Evolutionary conservation across 164 flowering plant genomes (phyloP).

Genomic region (Protea cynaroides): DNA sequence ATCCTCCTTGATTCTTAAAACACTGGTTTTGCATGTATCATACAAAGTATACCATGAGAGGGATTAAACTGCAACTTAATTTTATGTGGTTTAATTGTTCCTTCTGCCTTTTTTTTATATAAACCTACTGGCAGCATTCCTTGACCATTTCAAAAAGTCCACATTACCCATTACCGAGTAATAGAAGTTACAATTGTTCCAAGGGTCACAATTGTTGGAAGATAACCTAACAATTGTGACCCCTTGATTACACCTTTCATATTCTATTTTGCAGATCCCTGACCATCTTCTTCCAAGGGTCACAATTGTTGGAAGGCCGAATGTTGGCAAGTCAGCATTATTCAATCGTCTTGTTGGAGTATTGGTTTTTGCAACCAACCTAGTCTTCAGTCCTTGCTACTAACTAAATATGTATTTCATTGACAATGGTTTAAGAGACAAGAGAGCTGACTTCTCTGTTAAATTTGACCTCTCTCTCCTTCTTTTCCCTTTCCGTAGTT

Average conservation of each 20-base stretch:
- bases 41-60: neutral
- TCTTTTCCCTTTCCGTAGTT: neutral
- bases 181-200: neutral
- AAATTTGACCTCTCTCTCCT: neutral
- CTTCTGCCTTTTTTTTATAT: neutral
- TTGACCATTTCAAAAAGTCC: no score
- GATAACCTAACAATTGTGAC: no score
- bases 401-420: neutral
- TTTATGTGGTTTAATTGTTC: neutral
- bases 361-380: slow-evolving; percentile 13
- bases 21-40: no score
- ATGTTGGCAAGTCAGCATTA: slow-evolving; percentile 98
- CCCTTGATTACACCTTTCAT: neutral
- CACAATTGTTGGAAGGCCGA: slow-evolving; percentile 95
- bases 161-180: no score
- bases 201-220: no score
- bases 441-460: neutral
- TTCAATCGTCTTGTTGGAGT: slow-evolving; percentile 98
- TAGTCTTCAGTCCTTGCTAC: neutral
- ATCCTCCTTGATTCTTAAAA: no score
- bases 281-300: slow-evolving; percentile 88
- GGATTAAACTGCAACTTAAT: neutral
- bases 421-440: neutral
- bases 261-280: slow-evolving; percentile 57
- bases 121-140: neutral